Percentiles rank a stretch among this genome's conserved stretches.
These are phyloP conservation scores for Metschnikowia similis DNA, from an alignment of 805 yeast genomes.

Conservation along the genomic window DNA sequence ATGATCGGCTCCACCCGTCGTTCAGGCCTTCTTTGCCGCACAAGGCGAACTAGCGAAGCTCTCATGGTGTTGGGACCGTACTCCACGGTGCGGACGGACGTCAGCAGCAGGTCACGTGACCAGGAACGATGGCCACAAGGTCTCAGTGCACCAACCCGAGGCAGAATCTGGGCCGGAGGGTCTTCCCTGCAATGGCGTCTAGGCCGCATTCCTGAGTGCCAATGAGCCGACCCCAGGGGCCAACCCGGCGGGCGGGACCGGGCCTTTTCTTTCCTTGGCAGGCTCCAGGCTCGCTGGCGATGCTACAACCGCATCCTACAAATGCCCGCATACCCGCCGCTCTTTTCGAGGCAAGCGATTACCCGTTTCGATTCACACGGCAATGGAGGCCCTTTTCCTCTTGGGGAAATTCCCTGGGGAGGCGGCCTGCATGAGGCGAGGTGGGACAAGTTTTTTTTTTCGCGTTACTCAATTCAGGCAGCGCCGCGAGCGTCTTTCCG, in stretches of 20 bases:
- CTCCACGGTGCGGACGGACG: not conserved
- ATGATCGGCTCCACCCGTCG: constrained; percentile 46
- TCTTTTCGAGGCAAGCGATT: not conserved
- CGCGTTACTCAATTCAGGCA: constrained; percentile 7
- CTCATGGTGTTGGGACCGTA: constrained; percentile 23
- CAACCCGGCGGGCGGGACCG: too few species aligned
- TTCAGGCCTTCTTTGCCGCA: constrained; percentile 40
- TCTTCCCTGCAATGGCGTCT: too few species aligned
- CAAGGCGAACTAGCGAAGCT: constrained; percentile 31
- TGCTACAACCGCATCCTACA: not conserved
- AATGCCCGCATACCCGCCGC: not conserved
- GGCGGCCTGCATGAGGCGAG: not conserved
- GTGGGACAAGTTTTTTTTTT: not conserved
- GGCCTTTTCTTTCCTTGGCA: too few species aligned
- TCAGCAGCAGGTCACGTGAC: not conserved
- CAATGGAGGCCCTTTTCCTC: constrained; percentile 1
- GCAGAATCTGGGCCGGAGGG: too few species aligned
- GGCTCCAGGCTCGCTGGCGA: too few species aligned
- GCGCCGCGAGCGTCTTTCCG: constrained; percentile 7
- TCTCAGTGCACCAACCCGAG: not conserved
- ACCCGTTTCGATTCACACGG: not conserved
- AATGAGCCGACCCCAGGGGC: too few species aligned
- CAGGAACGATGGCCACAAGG: not conserved
- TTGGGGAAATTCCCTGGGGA: not conserved
- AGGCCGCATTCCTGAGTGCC: too few species aligned